Conservation (phyloP, 805 yeast genomes). For the Lipomyces starkeyi region DNA sequence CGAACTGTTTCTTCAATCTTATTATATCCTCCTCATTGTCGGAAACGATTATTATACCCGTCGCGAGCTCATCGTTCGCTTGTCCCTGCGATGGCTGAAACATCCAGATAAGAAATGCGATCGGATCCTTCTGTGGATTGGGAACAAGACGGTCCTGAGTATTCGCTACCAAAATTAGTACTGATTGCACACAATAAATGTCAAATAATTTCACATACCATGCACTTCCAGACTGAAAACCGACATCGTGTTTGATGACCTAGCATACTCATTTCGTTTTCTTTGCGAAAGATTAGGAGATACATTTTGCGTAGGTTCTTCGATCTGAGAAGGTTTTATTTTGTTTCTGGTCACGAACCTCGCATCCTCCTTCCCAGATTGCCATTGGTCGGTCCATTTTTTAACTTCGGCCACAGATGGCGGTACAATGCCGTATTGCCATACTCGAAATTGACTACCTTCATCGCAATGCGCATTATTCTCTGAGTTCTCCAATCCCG, state of each 20-base stretch:
- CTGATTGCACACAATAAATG: not conserved
- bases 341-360: not conserved
- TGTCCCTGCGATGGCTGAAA: constrained; percentile 41
- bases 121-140: constrained; percentile 67
- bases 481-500: constrained; percentile 16
- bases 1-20: constrained; percentile 10
- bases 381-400: constrained; percentile 44
- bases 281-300: constrained; percentile 31
- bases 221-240: constrained; percentile 73
- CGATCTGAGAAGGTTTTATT: constrained; percentile 36
- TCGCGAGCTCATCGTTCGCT: constrained; percentile 17
- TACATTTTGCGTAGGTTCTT: constrained; percentile 33
- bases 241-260: constrained; percentile 50
- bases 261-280: constrained; percentile 40
- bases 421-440: constrained; percentile 53
- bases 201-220: constrained; percentile 41
- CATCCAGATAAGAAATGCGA: constrained; percentile 68
- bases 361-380: not conserved
- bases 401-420: constrained; percentile 55
- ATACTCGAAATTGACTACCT: constrained; percentile 17
- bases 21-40: constrained; percentile 38
- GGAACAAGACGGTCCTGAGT: constrained; percentile 50
- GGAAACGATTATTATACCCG: constrained; percentile 40
- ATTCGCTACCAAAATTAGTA: constrained; percentile 3
- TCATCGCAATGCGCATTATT: not conserved